These are phyloP conservation scores for Chlamydomonas eustigma DNA, from an alignment of 139 green algal species.

Conservation along the genomic window DNA sequence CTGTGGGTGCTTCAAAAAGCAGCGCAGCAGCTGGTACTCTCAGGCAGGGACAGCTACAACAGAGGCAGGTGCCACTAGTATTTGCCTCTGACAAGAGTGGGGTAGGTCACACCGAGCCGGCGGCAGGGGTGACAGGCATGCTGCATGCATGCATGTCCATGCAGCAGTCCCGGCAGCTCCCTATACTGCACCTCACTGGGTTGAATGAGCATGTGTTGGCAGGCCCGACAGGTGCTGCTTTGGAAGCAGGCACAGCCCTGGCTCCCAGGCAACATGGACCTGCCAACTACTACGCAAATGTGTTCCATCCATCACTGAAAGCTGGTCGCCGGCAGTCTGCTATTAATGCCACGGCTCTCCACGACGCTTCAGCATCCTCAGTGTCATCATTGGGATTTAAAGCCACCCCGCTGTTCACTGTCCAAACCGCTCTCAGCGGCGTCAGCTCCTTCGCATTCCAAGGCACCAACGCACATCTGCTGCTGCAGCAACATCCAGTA, in stretches of 20 bases:
- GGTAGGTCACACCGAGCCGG: constrained; percentile 81
- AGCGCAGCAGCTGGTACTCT: background rate
- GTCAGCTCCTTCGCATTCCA: constrained; percentile 84
- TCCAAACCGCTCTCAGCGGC: constrained; percentile 25
- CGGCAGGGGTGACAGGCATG: constrained; percentile 68
- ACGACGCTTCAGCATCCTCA: too few species aligned
- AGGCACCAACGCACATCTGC: constrained; percentile 74
- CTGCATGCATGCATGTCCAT: constrained; percentile 36
- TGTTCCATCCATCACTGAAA: too few species aligned
- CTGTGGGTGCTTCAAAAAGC: background rate
- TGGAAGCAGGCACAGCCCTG: background rate
- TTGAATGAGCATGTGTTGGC: constrained; percentile 45
- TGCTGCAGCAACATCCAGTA: too few species aligned
- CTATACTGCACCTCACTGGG: constrained; percentile 58
- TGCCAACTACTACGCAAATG: too few species aligned
- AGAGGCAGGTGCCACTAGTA: constrained; percentile 28
- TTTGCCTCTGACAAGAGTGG: constrained; percentile 75
- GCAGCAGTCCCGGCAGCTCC: constrained; percentile 9
- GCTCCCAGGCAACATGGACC: background rate
- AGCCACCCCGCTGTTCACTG: too few species aligned
- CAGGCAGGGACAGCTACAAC: too few species aligned
- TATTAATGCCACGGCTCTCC: background rate
- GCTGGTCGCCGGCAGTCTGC: too few species aligned
- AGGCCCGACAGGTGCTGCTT: background rate
- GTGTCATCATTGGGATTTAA: too few species aligned